These are phyloP conservation scores for Penicillium sp. DNA, from an alignment of 2,329 filamentous ascomycete species.

Conservation along the genomic window DNA sequence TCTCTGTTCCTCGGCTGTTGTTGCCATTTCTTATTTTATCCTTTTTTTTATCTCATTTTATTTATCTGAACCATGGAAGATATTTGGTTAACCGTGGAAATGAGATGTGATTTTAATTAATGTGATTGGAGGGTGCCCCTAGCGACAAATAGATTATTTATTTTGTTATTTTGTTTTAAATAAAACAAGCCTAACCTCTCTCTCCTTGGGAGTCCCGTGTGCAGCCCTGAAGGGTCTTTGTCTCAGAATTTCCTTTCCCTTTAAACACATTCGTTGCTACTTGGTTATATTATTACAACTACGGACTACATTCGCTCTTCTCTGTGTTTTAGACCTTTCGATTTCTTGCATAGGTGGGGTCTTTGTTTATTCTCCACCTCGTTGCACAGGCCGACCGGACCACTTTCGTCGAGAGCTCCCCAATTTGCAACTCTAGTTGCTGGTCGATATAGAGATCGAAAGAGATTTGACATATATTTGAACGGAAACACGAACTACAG, in stretches of 20 bases:
- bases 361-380: conserved; percentile 25
- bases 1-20: not conserved
- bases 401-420: not conserved
- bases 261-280: not conserved
- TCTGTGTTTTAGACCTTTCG: not conserved
- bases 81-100: not conserved
- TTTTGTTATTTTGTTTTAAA: no score
- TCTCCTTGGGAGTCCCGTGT: conserved; percentile 4
- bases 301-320: not conserved
- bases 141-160: conserved; percentile 11
- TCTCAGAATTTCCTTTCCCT: not conserved
- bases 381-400: conserved; percentile 24
- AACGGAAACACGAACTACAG: not conserved
- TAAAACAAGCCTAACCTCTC: conserved; percentile 5
- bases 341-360: conserved; percentile 10
- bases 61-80: not conserved
- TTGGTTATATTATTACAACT: not conserved
- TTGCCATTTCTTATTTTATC: not conserved
- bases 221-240: conserved; percentile 4
- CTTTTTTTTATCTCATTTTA: not conserved
- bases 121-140: conserved; percentile 7
- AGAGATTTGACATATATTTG: not conserved
- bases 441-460: not conserved
- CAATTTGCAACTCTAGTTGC: not conserved
- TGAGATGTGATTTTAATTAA: not conserved